These are phyloP conservation scores for Didymella pomorum DNA, from an alignment of 2,329 filamentous ascomycete species.

Conservation along the genomic window DNA sequence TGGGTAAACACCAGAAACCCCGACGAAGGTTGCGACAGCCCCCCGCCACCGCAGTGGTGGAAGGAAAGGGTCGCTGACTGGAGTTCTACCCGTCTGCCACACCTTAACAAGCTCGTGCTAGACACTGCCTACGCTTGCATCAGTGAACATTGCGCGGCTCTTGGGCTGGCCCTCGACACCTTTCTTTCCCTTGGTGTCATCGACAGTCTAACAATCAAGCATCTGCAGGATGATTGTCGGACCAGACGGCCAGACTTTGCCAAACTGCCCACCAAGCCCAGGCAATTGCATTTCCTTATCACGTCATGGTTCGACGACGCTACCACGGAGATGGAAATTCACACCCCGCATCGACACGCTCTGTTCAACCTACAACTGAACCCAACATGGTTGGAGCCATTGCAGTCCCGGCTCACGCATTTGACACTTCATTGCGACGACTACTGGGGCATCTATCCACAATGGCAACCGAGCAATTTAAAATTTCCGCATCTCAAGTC, in stretches of 20 bases:
- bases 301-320: conserved; percentile 15
- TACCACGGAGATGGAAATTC: conserved; percentile 23
- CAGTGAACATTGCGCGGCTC: not conserved
- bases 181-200: not conserved
- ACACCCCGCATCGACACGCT: conserved; percentile 16
- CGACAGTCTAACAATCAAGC: conserved; percentile 11
- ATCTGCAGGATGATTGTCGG: conserved; percentile 11
- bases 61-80: not conserved
- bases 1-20: not conserved
- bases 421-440: conserved; percentile 50
- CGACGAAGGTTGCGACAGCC: not conserved
- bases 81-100: not conserved
- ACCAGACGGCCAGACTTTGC: not conserved
- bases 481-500: conserved; percentile 53
- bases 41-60: not conserved
- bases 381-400: conserved; percentile 32
- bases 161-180: not conserved
- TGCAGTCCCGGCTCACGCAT: conserved; percentile 37
- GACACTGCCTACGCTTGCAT: conserved; percentile 10
- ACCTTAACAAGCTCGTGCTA: conserved; percentile 5
- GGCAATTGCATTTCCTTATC: conserved; percentile 10
- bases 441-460: conserved; percentile 53
- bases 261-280: not conserved
- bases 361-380: conserved; percentile 31
- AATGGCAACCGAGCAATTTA: conserved; percentile 28